phyloP scores from a whole-genome alignment of 2,329 filamentous ascomycete species.

The Huntiella abstrusa region DNA sequence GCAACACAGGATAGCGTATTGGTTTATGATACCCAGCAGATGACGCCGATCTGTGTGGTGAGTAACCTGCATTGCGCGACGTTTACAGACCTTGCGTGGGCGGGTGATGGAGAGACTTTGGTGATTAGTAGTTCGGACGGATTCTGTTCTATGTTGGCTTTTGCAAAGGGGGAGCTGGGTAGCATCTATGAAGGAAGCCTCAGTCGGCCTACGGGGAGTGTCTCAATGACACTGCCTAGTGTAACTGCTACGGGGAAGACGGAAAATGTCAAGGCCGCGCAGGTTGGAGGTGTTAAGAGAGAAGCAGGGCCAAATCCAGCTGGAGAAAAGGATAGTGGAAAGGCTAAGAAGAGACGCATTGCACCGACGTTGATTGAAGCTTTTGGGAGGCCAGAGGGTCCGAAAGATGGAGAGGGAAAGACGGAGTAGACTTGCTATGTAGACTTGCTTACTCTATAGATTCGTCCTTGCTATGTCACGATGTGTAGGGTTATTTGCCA shows the following conservation, averaged over 20 bases:
- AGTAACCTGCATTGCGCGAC: slow-evolving; percentile 96
- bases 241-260: slow-evolving; percentile 17
- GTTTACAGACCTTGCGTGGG: slow-evolving; percentile 89
- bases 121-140: slow-evolving; percentile 96
- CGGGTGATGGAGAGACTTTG: slow-evolving; percentile 36
- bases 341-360: slow-evolving; percentile 51
- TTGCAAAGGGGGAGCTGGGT: slow-evolving; percentile 66
- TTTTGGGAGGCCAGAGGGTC: slow-evolving; percentile 2
- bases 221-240: slow-evolving; percentile 19
- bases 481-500: no score
- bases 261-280: slow-evolving; percentile 45
- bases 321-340: slow-evolving; percentile 24
- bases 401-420: not conserved
- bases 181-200: slow-evolving; percentile 59
- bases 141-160: slow-evolving; percentile 85
- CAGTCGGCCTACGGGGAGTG: slow-evolving; percentile 55
- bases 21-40: slow-evolving; percentile 92
- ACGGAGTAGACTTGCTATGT: no score
- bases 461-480: no score
- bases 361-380: slow-evolving; percentile 33
- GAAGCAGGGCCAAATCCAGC: slow-evolving; percentile 37
- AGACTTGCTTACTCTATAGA: no score
- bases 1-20: slow-evolving; percentile 91
- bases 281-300: slow-evolving; percentile 38
- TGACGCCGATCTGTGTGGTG: slow-evolving; percentile 80